phyloP scores from a whole-genome alignment of 2,329 filamentous ascomycete genomes.

The Fusarium miscanthi region DNA sequence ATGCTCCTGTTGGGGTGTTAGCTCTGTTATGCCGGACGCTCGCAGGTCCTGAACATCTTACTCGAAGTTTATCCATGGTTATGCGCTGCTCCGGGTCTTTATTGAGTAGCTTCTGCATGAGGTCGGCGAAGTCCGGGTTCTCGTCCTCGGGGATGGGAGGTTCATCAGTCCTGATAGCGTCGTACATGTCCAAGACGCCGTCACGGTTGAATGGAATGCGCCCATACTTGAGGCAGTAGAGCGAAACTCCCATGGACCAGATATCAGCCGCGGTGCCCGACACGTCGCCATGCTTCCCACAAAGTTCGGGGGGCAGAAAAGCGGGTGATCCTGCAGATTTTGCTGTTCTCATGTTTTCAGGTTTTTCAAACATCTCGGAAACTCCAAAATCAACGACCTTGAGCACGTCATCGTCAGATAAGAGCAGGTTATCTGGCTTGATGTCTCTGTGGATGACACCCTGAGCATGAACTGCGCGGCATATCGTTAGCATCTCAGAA shows the following conservation, averaged over 20 bases:
- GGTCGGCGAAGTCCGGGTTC: slow-evolving; percentile 75
- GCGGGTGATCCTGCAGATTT: slow-evolving; percentile 96
- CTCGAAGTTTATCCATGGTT: slow-evolving; percentile 82
- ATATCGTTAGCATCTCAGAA: neutral
- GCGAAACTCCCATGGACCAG: slow-evolving; percentile 97
- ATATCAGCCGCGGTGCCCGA: slow-evolving; percentile 93
- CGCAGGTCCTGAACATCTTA: slow-evolving; percentile 58
- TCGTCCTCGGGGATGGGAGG: slow-evolving; percentile 71
- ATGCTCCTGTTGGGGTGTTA: slow-evolving; percentile 73
- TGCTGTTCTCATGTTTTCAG: slow-evolving; percentile 84
- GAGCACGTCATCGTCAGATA: slow-evolving; percentile 91
- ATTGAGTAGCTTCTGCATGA: slow-evolving; percentile 80
- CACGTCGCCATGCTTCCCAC: slow-evolving; percentile 86
- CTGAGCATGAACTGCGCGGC: slow-evolving; percentile 80
- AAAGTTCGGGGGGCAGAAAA: slow-evolving; percentile 93
- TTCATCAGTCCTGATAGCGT: slow-evolving; percentile 82
- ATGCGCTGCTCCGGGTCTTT: slow-evolving; percentile 89
- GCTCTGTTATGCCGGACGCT: neutral
- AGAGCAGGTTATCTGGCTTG: slow-evolving; percentile 94
- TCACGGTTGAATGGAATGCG: slow-evolving; percentile 85
- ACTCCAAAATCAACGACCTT: slow-evolving; percentile 99
- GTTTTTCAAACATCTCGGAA: slow-evolving; percentile 96
- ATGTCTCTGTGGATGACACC: slow-evolving; percentile 97
- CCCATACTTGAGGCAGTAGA: slow-evolving; percentile 93
- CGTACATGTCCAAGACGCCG: slow-evolving; percentile 86